Percentiles rank a stretch among this genome's conserved stretches.
Evolutionary conservation across 108 stramenopile species (phyloP).

Genomic region (Epithemia pelagica): DNA sequence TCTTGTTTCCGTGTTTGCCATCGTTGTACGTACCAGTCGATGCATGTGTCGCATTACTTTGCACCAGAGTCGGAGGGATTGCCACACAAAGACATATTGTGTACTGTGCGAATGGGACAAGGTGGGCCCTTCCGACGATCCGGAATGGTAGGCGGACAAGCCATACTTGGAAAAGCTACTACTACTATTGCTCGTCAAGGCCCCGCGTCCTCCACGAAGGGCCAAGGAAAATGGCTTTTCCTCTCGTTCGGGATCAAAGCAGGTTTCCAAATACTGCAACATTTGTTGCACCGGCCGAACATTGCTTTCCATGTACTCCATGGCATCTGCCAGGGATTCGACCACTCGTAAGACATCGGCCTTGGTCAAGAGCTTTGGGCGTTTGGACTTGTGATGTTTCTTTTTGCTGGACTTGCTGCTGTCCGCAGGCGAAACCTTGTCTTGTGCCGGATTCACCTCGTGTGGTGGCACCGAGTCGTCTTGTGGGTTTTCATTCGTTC

Average conservation of each 20-base stretch:
- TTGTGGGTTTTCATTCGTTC: neutral
- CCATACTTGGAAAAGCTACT: conserved; percentile 31
- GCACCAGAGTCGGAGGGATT: conserved; percentile 69
- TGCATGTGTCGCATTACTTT: conserved; percentile 43
- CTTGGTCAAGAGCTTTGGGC: neutral
- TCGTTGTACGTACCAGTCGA: neutral
- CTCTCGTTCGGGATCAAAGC: conserved; percentile 46
- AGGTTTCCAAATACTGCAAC: conserved; percentile 47
- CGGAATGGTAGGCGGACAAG: conserved; percentile 27
- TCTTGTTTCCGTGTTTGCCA: neutral
- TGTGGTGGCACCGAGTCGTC: too few relatives aligned
- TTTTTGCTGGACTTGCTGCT: neutral
- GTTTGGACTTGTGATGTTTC: neutral
- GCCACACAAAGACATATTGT: conserved; percentile 76
- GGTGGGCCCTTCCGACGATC: conserved; percentile 35
- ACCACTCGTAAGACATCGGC: conserved; percentile 40
- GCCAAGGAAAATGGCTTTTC: conserved; percentile 25
- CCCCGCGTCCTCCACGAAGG: conserved; percentile 14
- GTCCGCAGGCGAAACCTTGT: conserved; percentile 25
- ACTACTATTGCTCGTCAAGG: conserved; percentile 2
- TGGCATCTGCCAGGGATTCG: conserved; percentile 68
- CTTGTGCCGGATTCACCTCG: neutral
- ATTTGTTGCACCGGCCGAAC: conserved; percentile 59
- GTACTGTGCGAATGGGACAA: conserved; percentile 70
- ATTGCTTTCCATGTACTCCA: conserved; percentile 58